Evolutionary conservation across 208 protist genomes (phyloP).

Genomic region (Trypanosoma conorhini): DNA sequence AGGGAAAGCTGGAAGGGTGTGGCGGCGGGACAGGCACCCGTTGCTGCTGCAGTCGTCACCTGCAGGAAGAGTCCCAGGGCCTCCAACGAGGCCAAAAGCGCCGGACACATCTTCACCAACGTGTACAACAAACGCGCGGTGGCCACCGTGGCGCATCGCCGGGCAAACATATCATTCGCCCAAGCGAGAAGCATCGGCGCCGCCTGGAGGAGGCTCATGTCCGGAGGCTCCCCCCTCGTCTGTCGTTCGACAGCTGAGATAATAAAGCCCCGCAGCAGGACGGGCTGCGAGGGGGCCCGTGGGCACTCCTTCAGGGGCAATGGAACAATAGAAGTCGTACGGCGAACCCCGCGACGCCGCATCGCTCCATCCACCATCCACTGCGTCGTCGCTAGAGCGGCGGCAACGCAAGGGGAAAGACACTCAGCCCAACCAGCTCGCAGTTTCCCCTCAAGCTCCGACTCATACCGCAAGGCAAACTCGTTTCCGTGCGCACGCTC

Average conservation of each 20-base stretch:
- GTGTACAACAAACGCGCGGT: slow-evolving; percentile 15
- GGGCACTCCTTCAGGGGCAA: slow-evolving; percentile 8
- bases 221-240: background rate
- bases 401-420: slow-evolving; percentile 12
- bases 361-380: slow-evolving; percentile 25
- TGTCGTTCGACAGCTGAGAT: slow-evolving; percentile 12
- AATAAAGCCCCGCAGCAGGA: slow-evolving; percentile 18
- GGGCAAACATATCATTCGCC: slow-evolving; percentile 21
- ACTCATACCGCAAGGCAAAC: slow-evolving; percentile 37
- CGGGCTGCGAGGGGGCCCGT: background rate
- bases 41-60: background rate
- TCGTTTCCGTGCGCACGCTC: slow-evolving; percentile 36
- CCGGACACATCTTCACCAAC: slow-evolving; percentile 7
- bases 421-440: background rate
- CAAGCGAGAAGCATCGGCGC: slow-evolving; percentile 34
- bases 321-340: background rate
- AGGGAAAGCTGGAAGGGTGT: too few species aligned
- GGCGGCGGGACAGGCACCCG: background rate
- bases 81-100: slow-evolving; percentile 20
- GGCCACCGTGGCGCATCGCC: slow-evolving; percentile 3
- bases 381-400: slow-evolving; percentile 9
- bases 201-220: slow-evolving; percentile 9
- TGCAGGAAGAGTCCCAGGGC: slow-evolving; percentile 24
- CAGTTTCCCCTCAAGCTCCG: slow-evolving; percentile 27
- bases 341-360: slow-evolving; percentile 20